Evolutionary conservation across 2,329 filamentous ascomycete genomes (phyloP).

Genomic region (Beauveria caledonica): DNA sequence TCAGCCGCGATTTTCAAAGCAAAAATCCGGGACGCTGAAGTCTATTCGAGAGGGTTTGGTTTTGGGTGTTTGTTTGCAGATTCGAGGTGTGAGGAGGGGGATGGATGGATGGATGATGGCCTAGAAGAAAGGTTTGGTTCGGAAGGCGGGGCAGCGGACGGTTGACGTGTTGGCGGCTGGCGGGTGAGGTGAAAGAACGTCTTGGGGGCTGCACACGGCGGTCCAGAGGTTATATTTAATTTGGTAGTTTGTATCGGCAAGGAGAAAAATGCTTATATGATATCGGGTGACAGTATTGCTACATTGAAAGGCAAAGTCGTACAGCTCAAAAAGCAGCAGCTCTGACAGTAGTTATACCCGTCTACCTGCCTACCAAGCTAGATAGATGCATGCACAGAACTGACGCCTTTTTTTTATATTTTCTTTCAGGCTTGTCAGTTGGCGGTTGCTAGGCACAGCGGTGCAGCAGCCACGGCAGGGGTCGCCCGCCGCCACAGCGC

Average conservation of each 20-base stretch:
- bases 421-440: neutral
- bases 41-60: neutral
- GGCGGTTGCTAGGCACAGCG: neutral
- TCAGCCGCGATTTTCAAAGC: slow-evolving; percentile 4
- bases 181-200: neutral
- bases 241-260: neutral
- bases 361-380: no score
- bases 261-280: neutral
- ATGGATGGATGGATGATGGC: neutral
- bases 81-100: slow-evolving; percentile 3
- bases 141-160: slow-evolving; percentile 1
- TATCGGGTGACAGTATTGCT: neutral
- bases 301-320: neutral
- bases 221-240: neutral
- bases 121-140: slow-evolving; percentile 1
- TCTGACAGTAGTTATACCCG: neutral
- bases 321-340: neutral
- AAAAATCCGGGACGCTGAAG: slow-evolving; percentile 2
- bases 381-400: neutral
- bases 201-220: neutral
- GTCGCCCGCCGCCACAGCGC: neutral
- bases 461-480: neutral
- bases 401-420: neutral
- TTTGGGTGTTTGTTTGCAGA: neutral
- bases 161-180: neutral